Conservation (phyloP, 129 eudicot species). For the Sambucus nigra region DNA sequence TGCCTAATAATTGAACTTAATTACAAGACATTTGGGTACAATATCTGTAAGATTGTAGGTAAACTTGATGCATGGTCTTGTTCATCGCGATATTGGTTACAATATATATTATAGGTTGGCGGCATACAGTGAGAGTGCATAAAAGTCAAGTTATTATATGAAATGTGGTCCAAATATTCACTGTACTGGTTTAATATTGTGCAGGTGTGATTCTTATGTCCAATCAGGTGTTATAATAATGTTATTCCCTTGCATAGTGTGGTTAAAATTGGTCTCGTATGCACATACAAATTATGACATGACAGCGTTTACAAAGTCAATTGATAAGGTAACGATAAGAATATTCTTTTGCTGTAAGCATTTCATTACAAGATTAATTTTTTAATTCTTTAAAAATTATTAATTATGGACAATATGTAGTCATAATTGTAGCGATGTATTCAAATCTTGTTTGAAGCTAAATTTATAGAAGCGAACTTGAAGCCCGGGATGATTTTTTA, state of each 20-base stretch:
- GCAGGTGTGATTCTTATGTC: constrained; percentile 92
- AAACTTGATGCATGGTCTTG: not conserved
- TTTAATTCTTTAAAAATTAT: not conserved
- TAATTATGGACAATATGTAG: not conserved
- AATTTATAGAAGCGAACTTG: not conserved
- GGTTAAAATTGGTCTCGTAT: constrained; percentile 86
- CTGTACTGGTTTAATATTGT: constrained; percentile 8
- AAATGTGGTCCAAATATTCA: constrained; percentile 11
- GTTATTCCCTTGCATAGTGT: constrained; percentile 74
- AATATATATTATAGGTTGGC: constrained; percentile 4
- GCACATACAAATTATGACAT: constrained; percentile 86
- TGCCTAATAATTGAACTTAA: not conserved
- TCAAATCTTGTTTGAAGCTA: not conserved
- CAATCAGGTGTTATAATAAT: constrained; percentile 71
- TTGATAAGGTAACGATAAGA: constrained; percentile 44
- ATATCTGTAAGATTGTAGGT: not conserved
- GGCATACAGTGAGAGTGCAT: not conserved
- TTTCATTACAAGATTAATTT: not conserved
- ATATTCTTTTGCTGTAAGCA: not conserved
- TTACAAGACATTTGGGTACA: not conserved
- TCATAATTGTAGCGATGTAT: not conserved
- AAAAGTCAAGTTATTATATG: not conserved
- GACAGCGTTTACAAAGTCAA: constrained; percentile 57
- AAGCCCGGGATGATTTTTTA: not conserved
- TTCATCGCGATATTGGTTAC: no score